A percentile compares a stretch with the other conserved stretches of the same genome.
phyloP scores from a whole-genome alignment of 2,329 filamentous ascomycete genomes.

The Penicillium sp. region DNA sequence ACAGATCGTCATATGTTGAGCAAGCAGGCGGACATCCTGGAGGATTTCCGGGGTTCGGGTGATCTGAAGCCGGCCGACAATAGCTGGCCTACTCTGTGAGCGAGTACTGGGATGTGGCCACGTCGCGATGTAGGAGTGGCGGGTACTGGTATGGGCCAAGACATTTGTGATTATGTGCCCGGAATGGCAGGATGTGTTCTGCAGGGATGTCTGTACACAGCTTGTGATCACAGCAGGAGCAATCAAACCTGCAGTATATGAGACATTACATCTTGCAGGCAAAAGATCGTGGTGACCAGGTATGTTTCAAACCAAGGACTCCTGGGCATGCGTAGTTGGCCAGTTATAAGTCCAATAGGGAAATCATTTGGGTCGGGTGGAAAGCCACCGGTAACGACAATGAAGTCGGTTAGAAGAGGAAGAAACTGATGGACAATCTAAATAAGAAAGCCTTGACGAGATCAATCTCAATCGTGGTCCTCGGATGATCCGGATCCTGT shows the following conservation, averaged over 20 bases:
- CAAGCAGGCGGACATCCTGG: slow-evolving; percentile 55
- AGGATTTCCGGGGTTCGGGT: slow-evolving; percentile 53
- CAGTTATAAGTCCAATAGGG: neutral
- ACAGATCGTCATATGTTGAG: slow-evolving; percentile 53
- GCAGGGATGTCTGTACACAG: neutral
- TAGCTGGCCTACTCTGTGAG: slow-evolving; percentile 37
- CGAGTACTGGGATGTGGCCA: neutral
- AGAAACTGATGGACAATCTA: neutral
- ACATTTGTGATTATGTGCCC: neutral
- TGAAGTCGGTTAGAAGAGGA: neutral
- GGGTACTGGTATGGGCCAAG: neutral
- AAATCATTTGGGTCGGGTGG: neutral
- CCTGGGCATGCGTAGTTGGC: neutral
- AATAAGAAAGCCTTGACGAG: neutral
- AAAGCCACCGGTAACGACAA: neutral
- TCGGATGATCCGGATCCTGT: slow-evolving; percentile 21
- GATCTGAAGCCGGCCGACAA: slow-evolving; percentile 48
- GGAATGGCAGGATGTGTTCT: neutral
- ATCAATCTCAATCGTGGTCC: slow-evolving; percentile 15
- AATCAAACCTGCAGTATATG: neutral
- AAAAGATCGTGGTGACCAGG: neutral
- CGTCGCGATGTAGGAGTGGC: neutral
- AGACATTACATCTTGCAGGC: neutral
- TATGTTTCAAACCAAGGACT: neutral
- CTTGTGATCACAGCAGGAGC: neutral